Evolutionary conservation across 495 filamentous ascomycete genomes (phyloP).

Genomic region (Tuber brumale): DNA sequence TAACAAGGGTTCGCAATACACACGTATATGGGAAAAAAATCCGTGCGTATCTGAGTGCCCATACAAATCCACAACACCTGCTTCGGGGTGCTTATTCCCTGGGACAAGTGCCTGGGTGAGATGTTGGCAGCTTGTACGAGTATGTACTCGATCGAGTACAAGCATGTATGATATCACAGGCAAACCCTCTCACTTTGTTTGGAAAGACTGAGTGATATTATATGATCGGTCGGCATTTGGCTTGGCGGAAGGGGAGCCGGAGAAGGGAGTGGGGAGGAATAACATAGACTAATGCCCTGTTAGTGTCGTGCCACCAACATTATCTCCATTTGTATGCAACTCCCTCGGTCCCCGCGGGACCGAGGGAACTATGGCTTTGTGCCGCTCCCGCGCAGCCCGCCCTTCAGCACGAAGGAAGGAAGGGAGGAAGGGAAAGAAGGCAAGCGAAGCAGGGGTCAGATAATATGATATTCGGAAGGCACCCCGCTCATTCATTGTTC

Average conservation of each 20-base stretch:
- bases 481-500: neutral
- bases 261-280: neutral
- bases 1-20: too few species aligned
- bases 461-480: neutral
- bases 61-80: too few species aligned
- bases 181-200: neutral
- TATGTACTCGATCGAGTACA: neutral
- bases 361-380: neutral
- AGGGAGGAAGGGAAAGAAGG: neutral
- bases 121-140: neutral
- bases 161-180: neutral
- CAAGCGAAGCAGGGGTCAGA: neutral
- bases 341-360: neutral
- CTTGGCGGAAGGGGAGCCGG: neutral
- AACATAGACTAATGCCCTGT: neutral
- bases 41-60: too few species aligned
- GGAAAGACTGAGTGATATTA: neutral
- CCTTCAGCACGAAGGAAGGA: neutral
- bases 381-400: neutral
- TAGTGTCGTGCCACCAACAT: neutral
- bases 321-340: neutral
- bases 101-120: neutral
- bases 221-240: neutral
- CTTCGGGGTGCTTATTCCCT: too few species aligned
- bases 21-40: too few species aligned